phyloP scores from a whole-genome alignment of 495 filamentous ascomycete species.

The Trichoderma gamsii region DNA sequence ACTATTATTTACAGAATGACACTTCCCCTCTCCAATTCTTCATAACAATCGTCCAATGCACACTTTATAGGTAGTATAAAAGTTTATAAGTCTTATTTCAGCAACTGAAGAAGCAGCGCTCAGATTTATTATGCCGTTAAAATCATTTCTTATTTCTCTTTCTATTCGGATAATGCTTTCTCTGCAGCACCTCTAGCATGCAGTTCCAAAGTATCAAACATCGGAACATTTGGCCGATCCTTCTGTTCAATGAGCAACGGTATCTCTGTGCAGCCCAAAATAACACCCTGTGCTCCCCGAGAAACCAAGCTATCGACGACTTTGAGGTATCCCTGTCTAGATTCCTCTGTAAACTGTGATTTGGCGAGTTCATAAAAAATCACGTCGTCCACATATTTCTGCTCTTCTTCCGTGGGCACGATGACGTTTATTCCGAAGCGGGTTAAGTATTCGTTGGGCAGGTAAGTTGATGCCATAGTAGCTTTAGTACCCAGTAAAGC shows the following conservation, averaged over 20 bases:
- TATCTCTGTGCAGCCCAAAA: not conserved
- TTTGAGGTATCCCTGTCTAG: not conserved
- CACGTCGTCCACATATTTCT: not conserved
- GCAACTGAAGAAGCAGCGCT: too few relatives aligned
- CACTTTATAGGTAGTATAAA: too few relatives aligned
- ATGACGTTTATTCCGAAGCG: not conserved
- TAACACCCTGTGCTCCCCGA: not conserved
- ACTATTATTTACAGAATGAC: not conserved
- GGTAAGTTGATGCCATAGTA: not conserved
- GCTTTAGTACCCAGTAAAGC: not conserved
- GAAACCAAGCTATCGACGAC: not conserved
- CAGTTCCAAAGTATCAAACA: not conserved
- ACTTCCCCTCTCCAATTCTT: too few relatives aligned
- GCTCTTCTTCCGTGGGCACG: not conserved
- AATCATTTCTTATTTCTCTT: not conserved
- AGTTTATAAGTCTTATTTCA: too few relatives aligned
- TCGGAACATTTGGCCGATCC: not conserved
- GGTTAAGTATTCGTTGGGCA: not conserved
- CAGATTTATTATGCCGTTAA: not conserved
- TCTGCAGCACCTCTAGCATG: conserved; percentile 4
- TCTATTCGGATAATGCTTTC: not conserved
- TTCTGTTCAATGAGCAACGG: not conserved
- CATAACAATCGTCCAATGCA: too few relatives aligned
- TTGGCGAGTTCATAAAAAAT: conserved; percentile 4
- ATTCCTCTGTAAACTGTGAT: not conserved